Conservation (phyloP, 2,329 filamentous ascomycete species). For the Penicillium sp. region DNA sequence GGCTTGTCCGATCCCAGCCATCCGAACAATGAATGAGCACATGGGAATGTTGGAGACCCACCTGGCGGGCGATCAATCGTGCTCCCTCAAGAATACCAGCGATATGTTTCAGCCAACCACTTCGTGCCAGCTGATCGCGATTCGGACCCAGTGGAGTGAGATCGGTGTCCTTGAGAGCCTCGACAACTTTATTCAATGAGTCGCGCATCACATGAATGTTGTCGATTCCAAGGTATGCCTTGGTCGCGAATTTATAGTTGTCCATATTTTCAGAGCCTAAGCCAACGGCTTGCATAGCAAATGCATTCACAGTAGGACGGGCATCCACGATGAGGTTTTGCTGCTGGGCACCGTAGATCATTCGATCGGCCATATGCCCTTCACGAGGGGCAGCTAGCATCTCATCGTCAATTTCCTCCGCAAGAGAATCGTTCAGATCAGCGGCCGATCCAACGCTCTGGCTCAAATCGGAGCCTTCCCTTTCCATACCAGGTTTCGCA, state of each 20-base stretch:
- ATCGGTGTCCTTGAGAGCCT: constrained; percentile 88
- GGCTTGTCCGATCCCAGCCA: constrained; percentile 95
- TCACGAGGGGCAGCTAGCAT: constrained; percentile 51
- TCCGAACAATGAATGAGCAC: constrained; percentile 97
- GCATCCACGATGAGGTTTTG: constrained; percentile 94
- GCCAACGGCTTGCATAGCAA: constrained; percentile 88
- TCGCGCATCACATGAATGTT: constrained; percentile 98
- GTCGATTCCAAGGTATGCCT: constrained; percentile 90
- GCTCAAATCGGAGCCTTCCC: constrained; percentile 44
- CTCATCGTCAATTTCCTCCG: constrained; percentile 64
- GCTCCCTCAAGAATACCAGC: constrained; percentile 76
- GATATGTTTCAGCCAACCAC: constrained; percentile 88
- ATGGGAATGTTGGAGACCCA: constrained; percentile 89
- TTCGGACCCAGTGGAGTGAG: constrained; percentile 76
- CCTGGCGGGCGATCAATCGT: constrained; percentile 73
- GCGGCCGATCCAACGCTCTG: constrained; percentile 40
- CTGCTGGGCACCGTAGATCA: constrained; percentile 86
- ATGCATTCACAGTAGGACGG: constrained; percentile 85
- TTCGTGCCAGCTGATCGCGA: constrained; percentile 71
- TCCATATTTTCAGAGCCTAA: constrained; percentile 97
- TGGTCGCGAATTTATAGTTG: constrained; percentile 85
- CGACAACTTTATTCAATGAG: constrained; percentile 79
- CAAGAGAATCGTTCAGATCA: constrained; percentile 52
- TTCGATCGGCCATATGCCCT: constrained; percentile 56
- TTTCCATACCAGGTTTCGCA: constrained; percentile 35